Base-by-base conservation (phyloP, 2,329 filamentous ascomycete genomes). In the Talaromyces marneffei region DNA sequence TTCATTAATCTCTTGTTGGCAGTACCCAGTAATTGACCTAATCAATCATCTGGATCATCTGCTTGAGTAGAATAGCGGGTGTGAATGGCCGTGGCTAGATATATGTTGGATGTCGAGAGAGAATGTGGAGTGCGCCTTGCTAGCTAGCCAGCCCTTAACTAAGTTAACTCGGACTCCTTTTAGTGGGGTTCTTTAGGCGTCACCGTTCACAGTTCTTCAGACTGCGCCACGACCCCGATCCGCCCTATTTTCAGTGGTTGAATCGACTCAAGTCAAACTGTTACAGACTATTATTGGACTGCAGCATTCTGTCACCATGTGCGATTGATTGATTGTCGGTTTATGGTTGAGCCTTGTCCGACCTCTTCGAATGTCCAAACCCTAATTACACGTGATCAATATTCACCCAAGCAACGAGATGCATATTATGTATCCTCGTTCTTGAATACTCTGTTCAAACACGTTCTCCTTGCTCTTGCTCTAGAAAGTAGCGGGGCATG, bases 71-170 rank as follows among this genome's bases (percentile, higher is more conserved):
- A n/a, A n/a, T n/a, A n/a, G n/a, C n/a, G n/a, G n/a, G n/a, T n/a
- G n/a, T 33, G 29, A 52, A 16, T 4, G 29, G 35, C n/a, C 33
- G 33, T 23, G 48, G 33, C 25, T 52, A 18, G 48, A 48, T 29
- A 48, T 48, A 48, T 10, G 44, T 29, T 10, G 2, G 33, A 35
- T 35, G 16, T n/a, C 23, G 10, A 14, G 46, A 31, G n/a, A 12
- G n/a, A 52, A 52, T 31, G 53, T n/a, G 42, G 56, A 58, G 56
- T 44, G 27, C 46, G 18, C 31, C 42, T 50, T 37, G 56, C n/a
- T n/a, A n/a, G n/a, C n/a, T n/a, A n/a, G 40, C 40, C 20, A n/a
- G 16, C 27, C 37, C 37, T 44, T 2, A 53, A 53, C n/a, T n/a
- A n/a, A n/a, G n/a, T n/a, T n/a, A n/a, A 25, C 31, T 54, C 35